These are phyloP conservation scores for Cyanidioschyzon merolae DNA, from an alignment of 23 red algal species.

Conservation along the genomic window DNA sequence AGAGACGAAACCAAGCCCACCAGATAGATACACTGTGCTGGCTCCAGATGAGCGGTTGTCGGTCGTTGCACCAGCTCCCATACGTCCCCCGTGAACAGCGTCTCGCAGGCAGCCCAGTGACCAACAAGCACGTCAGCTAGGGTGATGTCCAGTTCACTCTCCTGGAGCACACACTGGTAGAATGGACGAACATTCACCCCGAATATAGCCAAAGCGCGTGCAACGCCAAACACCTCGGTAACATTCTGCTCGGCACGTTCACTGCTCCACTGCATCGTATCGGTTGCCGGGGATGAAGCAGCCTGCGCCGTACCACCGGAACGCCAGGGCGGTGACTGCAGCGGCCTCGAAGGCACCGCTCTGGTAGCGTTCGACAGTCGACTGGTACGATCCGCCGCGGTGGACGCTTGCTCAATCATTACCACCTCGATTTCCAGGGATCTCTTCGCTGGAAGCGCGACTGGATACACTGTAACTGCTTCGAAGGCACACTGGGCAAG, in stretches of 20 bases:
- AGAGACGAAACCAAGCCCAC: conserved; percentile 3
- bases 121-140: not conserved
- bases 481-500: not conserved
- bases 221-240: not conserved
- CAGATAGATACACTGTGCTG: not conserved
- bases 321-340: no score
- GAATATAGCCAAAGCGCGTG: not conserved
- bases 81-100: not conserved
- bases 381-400: no score
- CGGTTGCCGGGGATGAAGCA: no score
- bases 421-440: conserved; percentile 1
- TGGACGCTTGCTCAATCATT: not conserved
- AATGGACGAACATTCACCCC: not conserved
- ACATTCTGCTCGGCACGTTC: no score
- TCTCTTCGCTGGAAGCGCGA: not conserved
- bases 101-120: not conserved
- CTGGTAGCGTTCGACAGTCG: no score
- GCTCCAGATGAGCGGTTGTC: not conserved
- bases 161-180: conserved; percentile 1
- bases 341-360: no score
- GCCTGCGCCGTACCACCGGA: no score
- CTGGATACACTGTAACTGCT: not conserved
- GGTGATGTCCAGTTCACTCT: not conserved
- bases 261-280: no score
- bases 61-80: not conserved